phyloP scores from a whole-genome alignment of 306 rosid species.

The Citrullus mucosospermus region DNA sequence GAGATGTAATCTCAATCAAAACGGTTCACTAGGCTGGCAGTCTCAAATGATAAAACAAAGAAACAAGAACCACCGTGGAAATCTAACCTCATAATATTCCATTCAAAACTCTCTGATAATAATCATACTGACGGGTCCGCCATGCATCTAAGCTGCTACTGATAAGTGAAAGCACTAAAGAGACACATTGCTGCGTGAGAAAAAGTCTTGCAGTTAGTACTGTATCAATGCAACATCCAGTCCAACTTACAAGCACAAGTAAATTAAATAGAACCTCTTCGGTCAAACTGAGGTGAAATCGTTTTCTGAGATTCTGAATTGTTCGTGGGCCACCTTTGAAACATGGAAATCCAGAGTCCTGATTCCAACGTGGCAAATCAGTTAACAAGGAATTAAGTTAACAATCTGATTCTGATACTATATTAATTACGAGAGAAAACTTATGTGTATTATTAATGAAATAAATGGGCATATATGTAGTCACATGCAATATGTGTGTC shows the following conservation, averaged over 20 bases:
- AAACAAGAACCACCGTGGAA: conserved; percentile 17
- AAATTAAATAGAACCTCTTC: conserved; percentile 67
- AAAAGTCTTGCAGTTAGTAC: not conserved
- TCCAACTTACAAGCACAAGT: not conserved
- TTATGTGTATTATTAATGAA: not conserved
- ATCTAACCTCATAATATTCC: conserved; percentile 71
- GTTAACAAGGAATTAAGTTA: conserved; percentile 8
- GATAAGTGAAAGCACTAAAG: conserved; percentile 89
- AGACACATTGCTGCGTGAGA: conserved; percentile 84
- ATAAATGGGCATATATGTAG: not conserved
- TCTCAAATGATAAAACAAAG: conserved; percentile 18
- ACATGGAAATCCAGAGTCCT: conserved; percentile 98
- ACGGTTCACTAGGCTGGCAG: conserved; percentile 18
- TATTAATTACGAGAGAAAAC: not conserved
- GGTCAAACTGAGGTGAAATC: conserved; percentile 84
- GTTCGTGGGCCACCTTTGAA: conserved; percentile 95
- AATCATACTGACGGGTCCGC: conserved; percentile 98
- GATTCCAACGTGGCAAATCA: conserved; percentile 21
- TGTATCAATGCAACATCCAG: not conserved
- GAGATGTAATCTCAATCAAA: conserved; percentile 2
- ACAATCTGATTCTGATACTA: not conserved
- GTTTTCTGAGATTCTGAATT: conserved; percentile 88
- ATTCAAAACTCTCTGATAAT: conserved; percentile 91
- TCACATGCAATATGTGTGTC: too few relatives aligned
- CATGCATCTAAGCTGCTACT: conserved; percentile 99